A percentile compares a stretch with the other conserved stretches of the same genome.
phyloP scores from a whole-genome alignment of 2,329 filamentous ascomycete species.

The Nigrospora osmanthi region DNA sequence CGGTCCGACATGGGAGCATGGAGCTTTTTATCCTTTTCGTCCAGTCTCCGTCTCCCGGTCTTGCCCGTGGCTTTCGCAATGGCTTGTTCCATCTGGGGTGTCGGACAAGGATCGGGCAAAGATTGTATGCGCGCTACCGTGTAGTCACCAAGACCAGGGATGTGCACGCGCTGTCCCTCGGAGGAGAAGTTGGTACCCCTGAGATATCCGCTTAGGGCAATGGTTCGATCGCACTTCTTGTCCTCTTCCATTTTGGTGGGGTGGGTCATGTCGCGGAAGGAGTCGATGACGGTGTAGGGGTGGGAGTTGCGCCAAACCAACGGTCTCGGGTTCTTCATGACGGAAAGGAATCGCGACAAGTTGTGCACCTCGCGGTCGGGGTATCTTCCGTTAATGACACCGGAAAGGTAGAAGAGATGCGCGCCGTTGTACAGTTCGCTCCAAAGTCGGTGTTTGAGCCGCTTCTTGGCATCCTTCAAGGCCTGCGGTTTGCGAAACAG shows the following conservation, averaged over 20 bases:
- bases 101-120: constrained; percentile 90
- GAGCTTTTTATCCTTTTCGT: constrained; percentile 93
- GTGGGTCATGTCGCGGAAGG: constrained; percentile 90
- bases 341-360: constrained; percentile 84
- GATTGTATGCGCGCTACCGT: constrained; percentile 77
- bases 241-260: constrained; percentile 87
- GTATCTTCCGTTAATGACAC: constrained; percentile 93
- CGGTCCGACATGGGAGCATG: constrained; percentile 99
- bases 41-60: constrained; percentile 68
- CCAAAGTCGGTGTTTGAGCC: constrained; percentile 93
- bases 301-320: constrained; percentile 94
- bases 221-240: constrained; percentile 79
- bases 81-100: constrained; percentile 82
- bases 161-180: constrained; percentile 77
- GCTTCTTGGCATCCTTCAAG: constrained; percentile 89
- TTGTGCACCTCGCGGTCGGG: constrained; percentile 96
- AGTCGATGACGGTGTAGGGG: constrained; percentile 88
- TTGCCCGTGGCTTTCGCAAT: constrained; percentile 80
- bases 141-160: constrained; percentile 87
- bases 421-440: constrained; percentile 94
- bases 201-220: constrained; percentile 89
- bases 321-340: constrained; percentile 99
- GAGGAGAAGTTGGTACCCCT: constrained; percentile 90
- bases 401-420: constrained; percentile 93
- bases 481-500: constrained; percentile 91